A percentile compares a stretch with the other conserved stretches of the same genome.
These are phyloP conservation scores for Apiospora saccharicola DNA, from an alignment of 2,329 filamentous ascomycete species.

Conservation along the genomic window DNA sequence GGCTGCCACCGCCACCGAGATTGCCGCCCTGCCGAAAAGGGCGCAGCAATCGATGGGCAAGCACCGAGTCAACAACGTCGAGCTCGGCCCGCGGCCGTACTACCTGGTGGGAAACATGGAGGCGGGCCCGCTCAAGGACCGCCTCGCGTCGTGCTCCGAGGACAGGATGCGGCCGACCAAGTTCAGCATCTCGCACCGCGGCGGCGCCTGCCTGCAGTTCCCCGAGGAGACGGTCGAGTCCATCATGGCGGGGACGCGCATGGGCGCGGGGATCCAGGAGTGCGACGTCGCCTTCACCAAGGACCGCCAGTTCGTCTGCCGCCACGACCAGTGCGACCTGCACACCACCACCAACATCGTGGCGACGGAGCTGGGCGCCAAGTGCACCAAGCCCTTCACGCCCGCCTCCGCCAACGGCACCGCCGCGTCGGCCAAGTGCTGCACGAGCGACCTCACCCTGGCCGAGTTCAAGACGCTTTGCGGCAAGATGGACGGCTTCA, in stretches of 20 bases:
- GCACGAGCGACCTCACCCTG: conserved; percentile 74
- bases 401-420: conserved; percentile 56
- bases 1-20: conserved; percentile 16
- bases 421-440: conserved; percentile 69
- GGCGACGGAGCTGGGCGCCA: conserved; percentile 65
- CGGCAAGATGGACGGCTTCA: conserved; percentile 73
- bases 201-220: conserved; percentile 67
- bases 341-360: conserved; percentile 76
- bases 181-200: conserved; percentile 70
- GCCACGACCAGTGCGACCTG: conserved; percentile 72
- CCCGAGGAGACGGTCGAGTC: conserved; percentile 70
- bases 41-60: neutral
- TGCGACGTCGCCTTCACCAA: conserved; percentile 73
- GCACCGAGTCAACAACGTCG: conserved; percentile 55
- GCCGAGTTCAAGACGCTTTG: conserved; percentile 73
- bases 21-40: conserved; percentile 31
- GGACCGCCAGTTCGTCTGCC: conserved; percentile 71
- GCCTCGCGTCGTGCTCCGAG: conserved; percentile 66
- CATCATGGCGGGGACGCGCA: conserved; percentile 67
- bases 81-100: conserved; percentile 69
- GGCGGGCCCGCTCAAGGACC: conserved; percentile 63
- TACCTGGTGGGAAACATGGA: conserved; percentile 71
- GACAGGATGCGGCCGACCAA: conserved; percentile 57
- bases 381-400: conserved; percentile 69
- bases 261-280: conserved; percentile 72